phyloP scores from a whole-genome alignment of 257 asterid genomes.

The Agastache rugosa region DNA sequence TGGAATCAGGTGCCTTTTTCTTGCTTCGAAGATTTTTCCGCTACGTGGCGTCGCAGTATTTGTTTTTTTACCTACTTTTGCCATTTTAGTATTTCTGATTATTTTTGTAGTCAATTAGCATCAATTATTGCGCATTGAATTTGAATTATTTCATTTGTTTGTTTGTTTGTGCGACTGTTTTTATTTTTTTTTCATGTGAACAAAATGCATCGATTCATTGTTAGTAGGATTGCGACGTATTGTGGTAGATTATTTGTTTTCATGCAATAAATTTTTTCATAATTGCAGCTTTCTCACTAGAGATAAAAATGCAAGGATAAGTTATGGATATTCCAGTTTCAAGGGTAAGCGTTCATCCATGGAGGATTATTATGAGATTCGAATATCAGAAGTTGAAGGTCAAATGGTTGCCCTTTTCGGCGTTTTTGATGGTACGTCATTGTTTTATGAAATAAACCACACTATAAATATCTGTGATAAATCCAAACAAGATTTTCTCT shows the following conservation, averaged over 20 bases:
- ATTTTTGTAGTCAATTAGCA: conserved; percentile 12
- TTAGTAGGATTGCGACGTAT: neutral
- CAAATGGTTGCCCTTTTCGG: conserved; percentile 84
- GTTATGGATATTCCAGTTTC: conserved; percentile 80
- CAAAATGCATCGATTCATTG: neutral
- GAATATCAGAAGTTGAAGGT: conserved; percentile 74
- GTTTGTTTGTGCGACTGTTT: too few species aligned
- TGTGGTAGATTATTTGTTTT: conserved; percentile 2
- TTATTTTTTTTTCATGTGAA: neutral
- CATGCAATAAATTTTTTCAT: conserved; percentile 8
- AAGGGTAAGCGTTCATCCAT: conserved; percentile 79
- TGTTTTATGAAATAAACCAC: neutral
- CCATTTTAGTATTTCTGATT: neutral
- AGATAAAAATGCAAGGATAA: conserved; percentile 54
- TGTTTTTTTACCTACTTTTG: neutral
- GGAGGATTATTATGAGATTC: conserved; percentile 83
- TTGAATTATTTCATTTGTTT: neutral
- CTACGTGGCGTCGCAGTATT: neutral
- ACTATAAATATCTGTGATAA: neutral
- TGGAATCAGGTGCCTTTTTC: conserved; percentile 54
- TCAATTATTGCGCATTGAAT: neutral
- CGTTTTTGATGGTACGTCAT: conserved; percentile 66
- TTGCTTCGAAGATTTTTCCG: neutral
- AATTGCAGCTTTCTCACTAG: conserved; percentile 56
- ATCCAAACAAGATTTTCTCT: neutral